phyloP scores from a whole-genome alignment of 169 alveolate species.

The Plasmodium fragile region DNA sequence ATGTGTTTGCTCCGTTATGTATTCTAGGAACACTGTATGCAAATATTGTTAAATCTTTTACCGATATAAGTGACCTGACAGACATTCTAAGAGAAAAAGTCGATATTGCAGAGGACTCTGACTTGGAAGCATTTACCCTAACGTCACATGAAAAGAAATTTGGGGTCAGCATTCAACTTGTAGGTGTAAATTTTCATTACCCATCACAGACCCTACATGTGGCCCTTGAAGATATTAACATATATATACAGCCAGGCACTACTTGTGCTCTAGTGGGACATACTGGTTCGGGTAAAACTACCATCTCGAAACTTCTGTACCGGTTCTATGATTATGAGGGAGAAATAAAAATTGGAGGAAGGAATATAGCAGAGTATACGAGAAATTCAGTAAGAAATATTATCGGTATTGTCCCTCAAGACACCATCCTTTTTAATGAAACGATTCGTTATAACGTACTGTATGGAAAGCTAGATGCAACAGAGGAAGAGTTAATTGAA shows the following conservation, averaged over 20 bases:
- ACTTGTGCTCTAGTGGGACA: constrained; percentile 85
- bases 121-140: constrained; percentile 16
- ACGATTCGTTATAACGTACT: constrained; percentile 91
- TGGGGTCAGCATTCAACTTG: constrained; percentile 68
- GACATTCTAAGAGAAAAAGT: constrained; percentile 62
- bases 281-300: constrained; percentile 87
- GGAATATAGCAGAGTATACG: constrained; percentile 66
- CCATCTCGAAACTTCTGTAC: constrained; percentile 79
- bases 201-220: constrained; percentile 22
- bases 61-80: constrained; percentile 57
- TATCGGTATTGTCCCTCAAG: constrained; percentile 92
- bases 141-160: constrained; percentile 74
- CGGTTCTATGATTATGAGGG: constrained; percentile 86
- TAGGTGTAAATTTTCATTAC: constrained; percentile 36
- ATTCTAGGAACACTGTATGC: constrained; percentile 84
- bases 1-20: constrained; percentile 81
- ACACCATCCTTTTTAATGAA: constrained; percentile 91
- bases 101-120: constrained; percentile 18
- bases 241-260: constrained; percentile 72
- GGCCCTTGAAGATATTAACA: constrained; percentile 49
- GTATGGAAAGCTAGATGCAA: constrained; percentile 91
- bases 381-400: constrained; percentile 77
- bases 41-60: constrained; percentile 72
- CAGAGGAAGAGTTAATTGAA: constrained; percentile 85
- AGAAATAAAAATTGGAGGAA: constrained; percentile 80